Percentiles rank a stretch among this genome's conserved stretches.
phyloP scores from a whole-genome alignment of 352 stramenopile species.

The Pythium scleroteichum region DNA sequence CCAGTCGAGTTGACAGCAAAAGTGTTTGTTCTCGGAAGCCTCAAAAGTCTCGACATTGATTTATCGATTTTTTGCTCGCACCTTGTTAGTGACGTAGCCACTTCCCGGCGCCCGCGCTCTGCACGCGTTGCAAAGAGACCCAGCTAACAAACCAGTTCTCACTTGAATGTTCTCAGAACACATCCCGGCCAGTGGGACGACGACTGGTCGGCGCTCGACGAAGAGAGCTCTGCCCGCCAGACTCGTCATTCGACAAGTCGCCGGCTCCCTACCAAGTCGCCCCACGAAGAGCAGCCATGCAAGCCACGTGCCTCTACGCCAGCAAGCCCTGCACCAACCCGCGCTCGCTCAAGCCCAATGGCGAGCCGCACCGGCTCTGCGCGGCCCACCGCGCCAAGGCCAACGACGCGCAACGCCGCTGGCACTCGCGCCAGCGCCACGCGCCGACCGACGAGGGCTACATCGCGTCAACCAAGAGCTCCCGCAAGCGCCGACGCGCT shows the following conservation, averaged over 20 bases:
- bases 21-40: not conserved
- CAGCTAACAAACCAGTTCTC: too few species aligned
- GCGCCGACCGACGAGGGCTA: not conserved
- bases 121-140: too few species aligned
- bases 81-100: not conserved
- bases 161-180: too few species aligned
- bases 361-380: not conserved
- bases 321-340: conserved; percentile 4
- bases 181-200: too few species aligned
- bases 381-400: not conserved
- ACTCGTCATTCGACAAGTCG: too few species aligned
- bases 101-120: not conserved
- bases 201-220: too few species aligned
- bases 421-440: not conserved
- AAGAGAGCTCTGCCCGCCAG: too few species aligned
- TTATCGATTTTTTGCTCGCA: conserved; percentile 1
- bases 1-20: not conserved
- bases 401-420: conserved; percentile 4
- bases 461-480: not conserved
- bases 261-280: too few species aligned
- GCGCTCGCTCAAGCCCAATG: not conserved
- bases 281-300: too few species aligned
- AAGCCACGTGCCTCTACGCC: not conserved
- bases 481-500: not conserved
- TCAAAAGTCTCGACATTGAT: conserved; percentile 5